These are phyloP conservation scores for Fomitopsis betulina DNA, from an alignment of 1,284 basidiomycete species.

Conservation along the genomic window DNA sequence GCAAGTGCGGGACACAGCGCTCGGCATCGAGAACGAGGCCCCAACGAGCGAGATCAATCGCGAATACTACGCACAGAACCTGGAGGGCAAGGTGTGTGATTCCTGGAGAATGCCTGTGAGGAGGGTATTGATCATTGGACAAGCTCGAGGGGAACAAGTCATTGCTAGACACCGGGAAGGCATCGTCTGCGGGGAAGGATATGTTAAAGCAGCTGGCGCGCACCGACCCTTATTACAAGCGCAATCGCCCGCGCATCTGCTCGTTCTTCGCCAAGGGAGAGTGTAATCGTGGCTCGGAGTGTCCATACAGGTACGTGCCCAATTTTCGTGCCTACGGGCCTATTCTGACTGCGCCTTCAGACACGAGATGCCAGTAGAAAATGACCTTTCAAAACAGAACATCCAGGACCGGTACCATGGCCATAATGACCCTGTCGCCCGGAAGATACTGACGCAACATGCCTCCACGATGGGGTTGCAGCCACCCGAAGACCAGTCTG, in stretches of 20 bases:
- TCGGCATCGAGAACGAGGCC: conserved; percentile 83
- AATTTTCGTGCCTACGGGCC: not conserved
- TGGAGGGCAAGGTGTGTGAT: conserved; percentile 78
- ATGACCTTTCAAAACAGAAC: conserved; percentile 85
- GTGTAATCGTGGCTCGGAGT: conserved; percentile 87
- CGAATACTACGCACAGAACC: conserved; percentile 97
- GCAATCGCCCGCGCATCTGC: conserved; percentile 91
- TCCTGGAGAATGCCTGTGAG: not conserved
- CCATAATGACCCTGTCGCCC: conserved; percentile 85
- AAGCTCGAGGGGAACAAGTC: conserved; percentile 69
- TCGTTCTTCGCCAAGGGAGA: conserved; percentile 96
- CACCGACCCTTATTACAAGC: conserved; percentile 95
- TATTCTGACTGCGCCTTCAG: conserved; percentile 30
- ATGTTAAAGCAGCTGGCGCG: conserved; percentile 93
- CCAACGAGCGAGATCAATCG: conserved; percentile 96
- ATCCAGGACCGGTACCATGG: conserved; percentile 93
- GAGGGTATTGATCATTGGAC: not conserved
- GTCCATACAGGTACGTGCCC: conserved; percentile 74
- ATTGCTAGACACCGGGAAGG: conserved; percentile 61
- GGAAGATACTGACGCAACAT: conserved; percentile 75
- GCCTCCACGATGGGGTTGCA: conserved; percentile 79
- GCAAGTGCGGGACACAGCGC: conserved; percentile 94
- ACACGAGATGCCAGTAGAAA: conserved; percentile 86
- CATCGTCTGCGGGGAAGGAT: conserved; percentile 84
- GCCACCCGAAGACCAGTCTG: conserved; percentile 82